These are phyloP conservation scores for Setaria viridis DNA, from an alignment of 202 grass and related monocot species.

Conservation along the genomic window DNA sequence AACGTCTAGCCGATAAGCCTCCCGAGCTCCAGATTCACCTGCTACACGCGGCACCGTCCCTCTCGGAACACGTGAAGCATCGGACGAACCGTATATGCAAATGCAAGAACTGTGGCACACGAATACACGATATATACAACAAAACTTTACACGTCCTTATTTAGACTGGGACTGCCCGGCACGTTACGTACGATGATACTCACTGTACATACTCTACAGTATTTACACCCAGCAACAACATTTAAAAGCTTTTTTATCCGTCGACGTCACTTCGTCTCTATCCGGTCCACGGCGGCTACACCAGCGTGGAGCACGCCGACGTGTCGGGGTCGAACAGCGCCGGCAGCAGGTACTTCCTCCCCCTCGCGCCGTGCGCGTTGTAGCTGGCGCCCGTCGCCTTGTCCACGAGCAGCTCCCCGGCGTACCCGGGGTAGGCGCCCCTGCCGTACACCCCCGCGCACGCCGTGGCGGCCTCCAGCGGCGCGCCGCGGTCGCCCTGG, in stretches of 20 bases:
- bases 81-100: background rate
- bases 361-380: conserved; percentile 66
- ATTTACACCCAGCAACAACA: conserved; percentile 10
- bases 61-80: background rate
- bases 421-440: conserved; percentile 72
- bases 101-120: background rate
- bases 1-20: background rate
- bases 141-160: background rate
- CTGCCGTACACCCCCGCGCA: conserved; percentile 75
- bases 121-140: background rate
- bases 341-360: conserved; percentile 67
- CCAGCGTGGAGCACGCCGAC: conserved; percentile 60
- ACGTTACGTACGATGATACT: background rate
- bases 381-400: conserved; percentile 64
- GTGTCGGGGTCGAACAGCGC: conserved; percentile 68
- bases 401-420: conserved; percentile 64
- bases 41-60: background rate
- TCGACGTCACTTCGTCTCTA: background rate
- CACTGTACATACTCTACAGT: background rate
- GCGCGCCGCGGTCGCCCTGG: conserved; percentile 65
- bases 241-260: too few species aligned
- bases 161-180: background rate
- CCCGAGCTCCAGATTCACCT: background rate
- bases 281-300: conserved; percentile 19
- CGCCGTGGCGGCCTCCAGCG: conserved; percentile 76